A percentile compares a stretch with the other conserved stretches of the same genome.
These are phyloP conservation scores for Trichoderma reesei DNA, from an alignment of 495 filamentous ascomycete genomes.

Conservation along the genomic window DNA sequence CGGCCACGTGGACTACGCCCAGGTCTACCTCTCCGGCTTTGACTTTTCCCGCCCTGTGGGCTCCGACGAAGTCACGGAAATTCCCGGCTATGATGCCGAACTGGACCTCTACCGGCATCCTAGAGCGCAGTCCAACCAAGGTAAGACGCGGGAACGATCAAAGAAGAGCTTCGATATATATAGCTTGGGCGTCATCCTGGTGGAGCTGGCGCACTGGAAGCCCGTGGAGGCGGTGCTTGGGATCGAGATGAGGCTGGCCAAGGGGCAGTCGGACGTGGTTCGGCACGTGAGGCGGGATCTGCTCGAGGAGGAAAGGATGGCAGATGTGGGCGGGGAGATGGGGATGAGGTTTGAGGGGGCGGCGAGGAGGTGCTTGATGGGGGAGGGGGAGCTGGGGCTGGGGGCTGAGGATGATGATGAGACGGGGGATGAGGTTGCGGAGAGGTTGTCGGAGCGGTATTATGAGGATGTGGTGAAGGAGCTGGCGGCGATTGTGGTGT, in stretches of 20 bases:
- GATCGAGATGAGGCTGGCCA: conserved; percentile 25
- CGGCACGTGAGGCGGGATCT: conserved; percentile 19
- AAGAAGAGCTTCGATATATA: conserved; percentile 48
- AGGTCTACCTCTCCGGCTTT: conserved; percentile 43
- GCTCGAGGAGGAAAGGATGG: conserved; percentile 19
- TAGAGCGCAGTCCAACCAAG: conserved; percentile 28
- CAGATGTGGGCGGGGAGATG: conserved; percentile 25
- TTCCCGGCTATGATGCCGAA: conserved; percentile 31
- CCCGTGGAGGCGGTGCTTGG: conserved; percentile 37
- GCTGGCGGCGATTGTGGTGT: conserved; percentile 25
- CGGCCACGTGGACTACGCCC: conserved; percentile 21
- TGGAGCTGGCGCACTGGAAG: conserved; percentile 45
- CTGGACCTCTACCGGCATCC: conserved; percentile 44
- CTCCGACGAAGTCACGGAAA: conserved; percentile 40
- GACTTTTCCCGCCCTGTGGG: conserved; percentile 45
- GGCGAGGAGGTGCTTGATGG: conserved; percentile 23
- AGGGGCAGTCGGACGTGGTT: conserved; percentile 12
- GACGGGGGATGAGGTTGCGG: conserved; percentile 15
- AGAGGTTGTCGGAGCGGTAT: conserved; percentile 10
- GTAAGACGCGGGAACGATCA: conserved; percentile 26
- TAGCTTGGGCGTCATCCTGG: conserved; percentile 41
- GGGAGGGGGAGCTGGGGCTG: conserved; percentile 21
- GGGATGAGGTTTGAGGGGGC: conserved; percentile 26
- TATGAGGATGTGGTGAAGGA: conserved; percentile 30
- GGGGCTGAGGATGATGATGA: conserved; percentile 23